A percentile compares a stretch with the other conserved stretches of the same genome.
Conservation (phyloP, 1,284 basidiomycete genomes). For the Rhodotorula sp. region DNA sequence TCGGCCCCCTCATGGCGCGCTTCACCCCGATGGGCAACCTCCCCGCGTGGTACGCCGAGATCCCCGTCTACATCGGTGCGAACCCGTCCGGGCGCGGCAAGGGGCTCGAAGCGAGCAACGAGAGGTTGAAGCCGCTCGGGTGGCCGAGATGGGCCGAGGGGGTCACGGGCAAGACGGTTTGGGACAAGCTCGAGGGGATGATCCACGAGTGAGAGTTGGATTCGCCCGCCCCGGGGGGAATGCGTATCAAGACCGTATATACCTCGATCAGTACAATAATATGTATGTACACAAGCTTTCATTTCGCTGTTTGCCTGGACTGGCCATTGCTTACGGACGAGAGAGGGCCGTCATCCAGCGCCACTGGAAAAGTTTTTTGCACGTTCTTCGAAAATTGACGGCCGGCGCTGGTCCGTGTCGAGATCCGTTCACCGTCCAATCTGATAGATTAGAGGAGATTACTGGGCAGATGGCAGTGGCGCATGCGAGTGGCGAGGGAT, state of each 20-base stretch:
- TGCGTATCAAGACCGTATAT: background rate
- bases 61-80: constrained; percentile 45
- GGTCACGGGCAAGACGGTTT: constrained; percentile 16
- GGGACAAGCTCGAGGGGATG: constrained; percentile 24
- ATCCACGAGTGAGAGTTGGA: constrained; percentile 4
- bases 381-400: too few relatives aligned
- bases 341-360: too few relatives aligned
- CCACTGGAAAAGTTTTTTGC: too few relatives aligned
- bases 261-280: background rate
- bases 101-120: constrained; percentile 23
- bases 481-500: too few relatives aligned
- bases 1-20: constrained; percentile 41
- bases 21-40: constrained; percentile 42
- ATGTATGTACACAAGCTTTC: too few relatives aligned
- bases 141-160: constrained; percentile 26
- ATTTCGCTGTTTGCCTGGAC: too few relatives aligned
- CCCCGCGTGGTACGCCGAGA: constrained; percentile 42
- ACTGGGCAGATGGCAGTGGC: too few relatives aligned
- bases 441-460: too few relatives aligned
- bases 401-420: too few relatives aligned
- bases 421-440: too few relatives aligned
- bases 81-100: constrained; percentile 22
- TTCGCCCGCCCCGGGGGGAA: too few relatives aligned
- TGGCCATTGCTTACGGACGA: too few relatives aligned
- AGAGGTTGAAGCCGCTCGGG: constrained; percentile 26